A percentile compares a stretch with the other conserved stretches of the same genome.
phyloP scores from a whole-genome alignment of 352 stramenopile genomes.

The Globisporangium nunn region DNA sequence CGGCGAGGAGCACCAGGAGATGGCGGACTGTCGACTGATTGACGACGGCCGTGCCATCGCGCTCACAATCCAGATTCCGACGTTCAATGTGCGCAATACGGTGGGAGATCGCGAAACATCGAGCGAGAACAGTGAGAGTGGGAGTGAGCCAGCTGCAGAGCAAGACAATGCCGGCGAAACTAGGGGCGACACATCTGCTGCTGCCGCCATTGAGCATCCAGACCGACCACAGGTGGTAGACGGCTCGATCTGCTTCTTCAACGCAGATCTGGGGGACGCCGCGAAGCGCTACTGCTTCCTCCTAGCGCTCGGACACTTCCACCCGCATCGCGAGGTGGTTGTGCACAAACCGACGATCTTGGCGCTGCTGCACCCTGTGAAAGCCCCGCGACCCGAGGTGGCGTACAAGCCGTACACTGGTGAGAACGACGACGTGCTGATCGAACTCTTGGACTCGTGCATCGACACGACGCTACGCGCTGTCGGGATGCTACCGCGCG shows the following conservation, averaged over 20 bases:
- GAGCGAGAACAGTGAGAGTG: constrained; percentile 2
- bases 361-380: constrained; percentile 21
- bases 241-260: constrained; percentile 63
- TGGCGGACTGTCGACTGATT: constrained; percentile 7
- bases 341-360: constrained; percentile 32
- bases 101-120: neutral
- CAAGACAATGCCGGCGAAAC: neutral
- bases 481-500: constrained; percentile 28
- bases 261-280: constrained; percentile 34
- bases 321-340: constrained; percentile 36
- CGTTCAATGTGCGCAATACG: constrained; percentile 10
- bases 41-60: constrained; percentile 11
- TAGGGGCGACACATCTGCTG: neutral
- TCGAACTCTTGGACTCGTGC: constrained; percentile 47
- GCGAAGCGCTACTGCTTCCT: constrained; percentile 68
- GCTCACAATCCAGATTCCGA: constrained; percentile 13
- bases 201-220: neutral
- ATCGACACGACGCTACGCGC: constrained; percentile 54
- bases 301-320: constrained; percentile 48
- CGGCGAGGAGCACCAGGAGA: neutral
- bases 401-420: constrained; percentile 47
- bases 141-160: neutral
- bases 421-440: constrained; percentile 27
- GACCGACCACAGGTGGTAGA: constrained; percentile 46
- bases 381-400: constrained; percentile 18